Evolutionary conservation across 2,329 filamentous ascomycete genomes (phyloP), one percentile per base, ranked within the genome.

Genomic region (Penicillium sp.): DNA sequence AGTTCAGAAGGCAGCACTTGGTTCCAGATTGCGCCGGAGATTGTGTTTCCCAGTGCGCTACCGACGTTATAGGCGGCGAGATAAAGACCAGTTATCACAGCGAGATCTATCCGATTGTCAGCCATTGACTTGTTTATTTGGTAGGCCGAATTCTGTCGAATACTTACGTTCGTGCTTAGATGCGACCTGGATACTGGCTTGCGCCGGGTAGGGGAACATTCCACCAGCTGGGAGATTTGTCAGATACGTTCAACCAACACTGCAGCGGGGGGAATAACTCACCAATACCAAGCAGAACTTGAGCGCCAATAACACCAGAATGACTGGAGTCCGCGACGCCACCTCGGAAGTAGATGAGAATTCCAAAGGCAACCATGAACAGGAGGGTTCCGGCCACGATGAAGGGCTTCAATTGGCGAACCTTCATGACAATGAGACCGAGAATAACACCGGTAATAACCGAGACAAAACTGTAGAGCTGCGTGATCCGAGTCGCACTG

Each of bases 281-380:
- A 72, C 70, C 83, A 49, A 87, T 76, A 60, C 85, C 85, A 1
- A 88, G 77, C 6, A 87, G 71, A 8, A 87, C 74, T 66, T 88
- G 83, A 2, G 81, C 84, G 16, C 80, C 85, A 55, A 88, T 82
- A 52, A 88, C 76, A 29, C 85, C 85, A 1, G 79, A 76, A 53
- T 82, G 75, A 56, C 72, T 76, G 10, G 75, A 68, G 0, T 61
- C 35, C 2, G 68, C 72, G 0, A 74, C 64, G 6, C 79, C 78
- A 35, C 84, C 84, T n/a, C 85, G 82, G 74, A 77, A 88, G 60
- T 78, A 77, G 64, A 87, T 86, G 18, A 88, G 74, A 1, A 88
- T 76, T 10, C 85, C 85, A 59, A 86, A 87, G 1, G 85, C 84
- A n/a, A 85, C 82, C 63, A 85, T 75, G 73, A 85, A 87, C 2